Conservation (phyloP, 352 stramenopile species). For the Phytopythium chamaehyphon region DNA sequence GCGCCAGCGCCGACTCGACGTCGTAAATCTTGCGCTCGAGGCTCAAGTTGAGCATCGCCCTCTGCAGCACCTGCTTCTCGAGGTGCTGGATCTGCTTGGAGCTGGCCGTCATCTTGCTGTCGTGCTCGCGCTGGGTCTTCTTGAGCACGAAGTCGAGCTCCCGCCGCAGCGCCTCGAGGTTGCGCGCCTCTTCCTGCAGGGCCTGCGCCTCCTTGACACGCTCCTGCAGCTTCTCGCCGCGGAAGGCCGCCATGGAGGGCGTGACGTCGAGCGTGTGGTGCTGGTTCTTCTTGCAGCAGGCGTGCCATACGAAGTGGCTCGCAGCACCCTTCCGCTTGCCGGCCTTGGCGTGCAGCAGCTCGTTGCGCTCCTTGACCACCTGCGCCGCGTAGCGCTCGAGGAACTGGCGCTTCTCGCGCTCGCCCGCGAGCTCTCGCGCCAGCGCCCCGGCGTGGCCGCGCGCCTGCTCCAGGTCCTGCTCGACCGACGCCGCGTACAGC, state of each 20-base stretch:
- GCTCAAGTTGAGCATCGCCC: constrained; percentile 52
- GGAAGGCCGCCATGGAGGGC: constrained; percentile 68
- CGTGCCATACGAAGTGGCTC: constrained; percentile 74
- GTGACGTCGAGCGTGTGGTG: constrained; percentile 57
- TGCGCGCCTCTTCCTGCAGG: constrained; percentile 59
- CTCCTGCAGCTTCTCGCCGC: constrained; percentile 73
- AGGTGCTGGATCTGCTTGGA: constrained; percentile 67
- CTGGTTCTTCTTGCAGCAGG: constrained; percentile 80
- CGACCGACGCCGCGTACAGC: constrained; percentile 60
- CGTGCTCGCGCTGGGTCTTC: constrained; percentile 66
- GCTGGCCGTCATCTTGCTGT: constrained; percentile 55
- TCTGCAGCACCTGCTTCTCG: constrained; percentile 71
- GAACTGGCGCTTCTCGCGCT: constrained; percentile 79
- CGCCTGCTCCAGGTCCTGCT: constrained; percentile 77
- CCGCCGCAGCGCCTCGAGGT: constrained; percentile 51
- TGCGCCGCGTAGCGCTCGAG: constrained; percentile 76
- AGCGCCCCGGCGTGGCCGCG: constrained; percentile 54
- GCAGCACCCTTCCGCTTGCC: constrained; percentile 29
- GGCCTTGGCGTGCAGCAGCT: constrained; percentile 58
- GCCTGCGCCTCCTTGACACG: constrained; percentile 34
- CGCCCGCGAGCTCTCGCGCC: constrained; percentile 35
- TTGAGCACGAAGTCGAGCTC: constrained; percentile 71
- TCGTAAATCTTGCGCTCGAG: constrained; percentile 74
- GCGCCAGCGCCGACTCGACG: constrained; percentile 50
- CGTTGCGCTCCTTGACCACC: constrained; percentile 84